These are phyloP conservation scores for Curvularia sp. DNA, from an alignment of 2,329 filamentous ascomycete genomes.

Conservation along the genomic window DNA sequence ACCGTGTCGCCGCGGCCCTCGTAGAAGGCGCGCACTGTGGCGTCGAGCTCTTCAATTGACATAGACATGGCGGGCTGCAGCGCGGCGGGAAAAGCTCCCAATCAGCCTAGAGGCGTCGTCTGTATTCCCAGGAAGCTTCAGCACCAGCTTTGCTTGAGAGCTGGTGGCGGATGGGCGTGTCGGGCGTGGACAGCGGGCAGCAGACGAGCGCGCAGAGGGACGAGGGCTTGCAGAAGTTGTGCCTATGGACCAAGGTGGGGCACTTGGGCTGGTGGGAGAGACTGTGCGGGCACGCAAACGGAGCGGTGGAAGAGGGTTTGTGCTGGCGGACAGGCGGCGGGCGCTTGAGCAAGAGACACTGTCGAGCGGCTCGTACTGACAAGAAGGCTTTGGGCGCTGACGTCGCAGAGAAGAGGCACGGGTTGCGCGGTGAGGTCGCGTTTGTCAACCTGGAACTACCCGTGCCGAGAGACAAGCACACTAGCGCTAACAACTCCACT, in stretches of 20 bases:
- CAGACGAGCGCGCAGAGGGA: conserved; percentile 31
- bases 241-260: conserved; percentile 46
- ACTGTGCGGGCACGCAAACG: conserved; percentile 35
- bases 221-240: conserved; percentile 38
- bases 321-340: conserved; percentile 15
- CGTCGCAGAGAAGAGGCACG: conserved; percentile 30
- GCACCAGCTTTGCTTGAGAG: conserved; percentile 16
- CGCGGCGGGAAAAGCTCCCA: conserved; percentile 46
- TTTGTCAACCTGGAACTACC: conserved; percentile 20
- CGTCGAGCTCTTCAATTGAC: conserved; percentile 93
- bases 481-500: conserved; percentile 18
- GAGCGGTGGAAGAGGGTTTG: conserved; percentile 5
- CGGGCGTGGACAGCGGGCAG: conserved; percentile 17
- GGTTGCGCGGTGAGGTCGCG: conserved; percentile 33
- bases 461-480: conserved; percentile 28
- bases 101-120: conserved; percentile 31
- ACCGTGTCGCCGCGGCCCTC: conserved; percentile 95
- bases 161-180: conserved; percentile 19
- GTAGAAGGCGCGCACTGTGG: conserved; percentile 94
- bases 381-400: conserved; percentile 26
- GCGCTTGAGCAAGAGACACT: conserved; percentile 24
- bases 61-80: conserved; percentile 62
- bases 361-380: conserved; percentile 30
- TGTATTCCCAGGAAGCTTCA: conserved; percentile 32
- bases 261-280: conserved; percentile 31